phyloP scores from a whole-genome alignment of 768 basidiomycete genomes.

The Boletus tomentosulus region DNA sequence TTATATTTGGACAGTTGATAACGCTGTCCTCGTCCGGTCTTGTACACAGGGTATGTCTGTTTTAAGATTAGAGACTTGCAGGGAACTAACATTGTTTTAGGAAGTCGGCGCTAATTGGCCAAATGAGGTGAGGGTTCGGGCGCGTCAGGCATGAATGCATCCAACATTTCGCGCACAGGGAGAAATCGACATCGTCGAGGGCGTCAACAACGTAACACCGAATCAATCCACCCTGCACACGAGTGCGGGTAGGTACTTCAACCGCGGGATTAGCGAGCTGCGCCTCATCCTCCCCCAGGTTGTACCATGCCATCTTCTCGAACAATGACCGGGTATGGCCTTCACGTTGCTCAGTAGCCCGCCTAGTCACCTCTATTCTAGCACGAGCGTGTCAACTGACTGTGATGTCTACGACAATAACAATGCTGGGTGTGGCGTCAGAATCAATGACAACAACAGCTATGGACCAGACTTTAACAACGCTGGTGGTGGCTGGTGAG shows the following conservation, averaged over 20 bases:
- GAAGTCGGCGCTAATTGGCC: constrained; percentile 28
- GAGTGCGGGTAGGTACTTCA: constrained; percentile 11
- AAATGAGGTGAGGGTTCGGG: constrained; percentile 8
- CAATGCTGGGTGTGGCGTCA: constrained; percentile 34
- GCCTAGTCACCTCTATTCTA: background rate
- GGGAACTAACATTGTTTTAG: constrained; percentile 10
- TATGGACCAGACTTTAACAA: constrained; percentile 36
- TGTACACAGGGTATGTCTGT: constrained; percentile 21
- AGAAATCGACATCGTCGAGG: constrained; percentile 33
- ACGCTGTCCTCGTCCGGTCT: background rate
- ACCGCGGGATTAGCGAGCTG: too few species aligned
- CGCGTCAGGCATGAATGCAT: background rate
- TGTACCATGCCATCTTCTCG: constrained; percentile 30
- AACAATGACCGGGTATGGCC: constrained; percentile 31
- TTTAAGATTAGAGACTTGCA: background rate
- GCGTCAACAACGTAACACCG: constrained; percentile 28
- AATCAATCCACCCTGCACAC: constrained; percentile 33
- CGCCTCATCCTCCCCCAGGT: constrained; percentile 9
- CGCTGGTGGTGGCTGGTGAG: constrained; percentile 36
- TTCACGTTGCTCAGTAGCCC: background rate
- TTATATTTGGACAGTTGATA: background rate
- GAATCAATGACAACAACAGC: constrained; percentile 22
- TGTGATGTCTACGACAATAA: constrained; percentile 23
- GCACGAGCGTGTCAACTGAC: constrained; percentile 14
- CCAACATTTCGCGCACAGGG: constrained; percentile 13